Conservation (phyloP, 2,329 filamentous ascomycete genomes). For the Arthroderma sp. region DNA sequence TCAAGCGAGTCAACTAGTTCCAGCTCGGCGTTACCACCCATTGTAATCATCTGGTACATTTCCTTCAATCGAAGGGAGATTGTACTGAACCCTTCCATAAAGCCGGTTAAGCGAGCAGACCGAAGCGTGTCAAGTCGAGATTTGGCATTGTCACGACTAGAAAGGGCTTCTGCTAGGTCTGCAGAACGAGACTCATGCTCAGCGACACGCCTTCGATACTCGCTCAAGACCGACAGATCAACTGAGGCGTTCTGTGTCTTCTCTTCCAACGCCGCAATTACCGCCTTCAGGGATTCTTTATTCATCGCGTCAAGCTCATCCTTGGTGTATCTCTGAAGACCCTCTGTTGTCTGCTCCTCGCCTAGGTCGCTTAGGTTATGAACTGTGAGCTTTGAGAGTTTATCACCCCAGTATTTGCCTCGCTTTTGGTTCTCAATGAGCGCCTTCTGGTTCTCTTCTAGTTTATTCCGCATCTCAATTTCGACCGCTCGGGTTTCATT, state of each 20-base stretch:
- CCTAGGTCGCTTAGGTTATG: conserved; percentile 66
- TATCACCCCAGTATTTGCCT: conserved; percentile 76
- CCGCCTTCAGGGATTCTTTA: conserved; percentile 48
- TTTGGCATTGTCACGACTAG: conserved; percentile 73
- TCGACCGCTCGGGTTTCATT: conserved; percentile 81
- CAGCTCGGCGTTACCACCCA: conserved; percentile 95
- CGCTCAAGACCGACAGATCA: conserved; percentile 74
- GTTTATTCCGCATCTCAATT: conserved; percentile 96
- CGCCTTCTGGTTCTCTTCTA: conserved; percentile 89
- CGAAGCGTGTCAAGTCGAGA: conserved; percentile 85
- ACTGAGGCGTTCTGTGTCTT: conserved; percentile 75
- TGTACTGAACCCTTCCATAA: conserved; percentile 93
- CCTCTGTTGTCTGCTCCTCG: conserved; percentile 34
- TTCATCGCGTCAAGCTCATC: conserved; percentile 53
- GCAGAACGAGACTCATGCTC: conserved; percentile 71
- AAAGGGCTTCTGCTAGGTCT: conserved; percentile 67
- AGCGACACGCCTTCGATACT: conserved; percentile 75
- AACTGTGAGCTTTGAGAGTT: conserved; percentile 67
- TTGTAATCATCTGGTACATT: conserved; percentile 99
- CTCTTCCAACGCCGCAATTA: conserved; percentile 55
- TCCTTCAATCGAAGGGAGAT: conserved; percentile 94
- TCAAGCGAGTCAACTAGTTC: conserved; percentile 94
- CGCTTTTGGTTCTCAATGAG: conserved; percentile 76
- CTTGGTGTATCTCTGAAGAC: conserved; percentile 64
- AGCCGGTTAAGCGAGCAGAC: conserved; percentile 78